A percentile compares a stretch with the other conserved stretches of the same genome.
These are phyloP conservation scores for Solanum arcanum DNA, from an alignment of 257 asterid species.

Conservation along the genomic window DNA sequence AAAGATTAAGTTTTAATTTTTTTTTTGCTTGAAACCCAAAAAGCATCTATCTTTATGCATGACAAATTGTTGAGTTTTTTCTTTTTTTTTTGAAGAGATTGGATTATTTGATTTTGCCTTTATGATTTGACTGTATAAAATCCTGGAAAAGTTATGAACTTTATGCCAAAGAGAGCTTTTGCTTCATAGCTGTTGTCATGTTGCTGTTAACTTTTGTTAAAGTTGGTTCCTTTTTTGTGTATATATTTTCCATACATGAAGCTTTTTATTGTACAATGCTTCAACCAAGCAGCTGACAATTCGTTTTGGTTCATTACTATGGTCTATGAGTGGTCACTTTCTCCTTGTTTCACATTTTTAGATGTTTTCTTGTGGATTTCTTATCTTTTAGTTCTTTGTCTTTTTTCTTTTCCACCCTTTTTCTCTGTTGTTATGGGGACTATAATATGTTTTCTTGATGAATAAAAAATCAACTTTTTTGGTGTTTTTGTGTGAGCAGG, in stretches of 20 bases:
- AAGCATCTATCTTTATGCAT: neutral
- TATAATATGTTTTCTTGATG: neutral
- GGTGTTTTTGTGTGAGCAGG: neutral
- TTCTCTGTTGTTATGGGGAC: neutral
- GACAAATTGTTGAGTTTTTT: neutral
- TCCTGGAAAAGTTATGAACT: neutral
- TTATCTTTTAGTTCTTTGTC: neutral
- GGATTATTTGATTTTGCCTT: neutral
- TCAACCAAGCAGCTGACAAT: neutral
- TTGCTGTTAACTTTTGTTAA: neutral
- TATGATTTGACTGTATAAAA: neutral
- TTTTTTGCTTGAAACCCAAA: neutral
- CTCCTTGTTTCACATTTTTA: neutral
- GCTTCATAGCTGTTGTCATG: neutral
- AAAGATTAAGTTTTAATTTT: too few relatives aligned
- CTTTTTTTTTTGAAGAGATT: neutral
- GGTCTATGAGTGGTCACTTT: neutral
- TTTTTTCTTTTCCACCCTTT: neutral
- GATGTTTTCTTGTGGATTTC: neutral
- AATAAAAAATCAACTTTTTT: neutral
- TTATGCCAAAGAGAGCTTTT: neutral
- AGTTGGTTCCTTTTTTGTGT: neutral
- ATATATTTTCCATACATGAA: neutral
- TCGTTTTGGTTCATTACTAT: neutral
- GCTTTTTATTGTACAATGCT: neutral